These are phyloP conservation scores for Brasilioporus rufonigricans DNA, from an alignment of 768 basidiomycete species.

Conservation along the genomic window DNA sequence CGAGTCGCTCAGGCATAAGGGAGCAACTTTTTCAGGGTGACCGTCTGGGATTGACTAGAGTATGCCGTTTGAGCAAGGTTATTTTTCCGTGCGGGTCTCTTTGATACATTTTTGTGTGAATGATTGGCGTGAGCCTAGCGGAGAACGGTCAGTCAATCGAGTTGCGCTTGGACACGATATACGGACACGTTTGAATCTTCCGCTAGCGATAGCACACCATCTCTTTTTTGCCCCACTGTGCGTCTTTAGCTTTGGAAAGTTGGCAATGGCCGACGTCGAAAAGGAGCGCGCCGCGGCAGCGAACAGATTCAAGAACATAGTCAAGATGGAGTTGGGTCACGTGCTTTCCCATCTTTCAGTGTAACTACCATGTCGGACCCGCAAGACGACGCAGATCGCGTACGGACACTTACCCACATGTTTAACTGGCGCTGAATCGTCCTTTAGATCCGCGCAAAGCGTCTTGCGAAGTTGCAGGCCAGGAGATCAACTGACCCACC, in stretches of 20 bases:
- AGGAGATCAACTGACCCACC: slow-evolving; percentile 39
- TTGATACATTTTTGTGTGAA: slow-evolving; percentile 68
- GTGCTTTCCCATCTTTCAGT: slow-evolving; percentile 1
- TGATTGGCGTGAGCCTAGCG: slow-evolving; percentile 66
- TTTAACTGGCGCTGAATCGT: neutral
- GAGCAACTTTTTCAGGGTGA: slow-evolving; percentile 65
- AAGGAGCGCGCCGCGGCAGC: slow-evolving; percentile 42
- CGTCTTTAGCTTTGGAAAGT: slow-evolving; percentile 76
- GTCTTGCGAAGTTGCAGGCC: slow-evolving; percentile 79
- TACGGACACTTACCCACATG: slow-evolving; percentile 29
- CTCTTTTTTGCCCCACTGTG: slow-evolving; percentile 82
- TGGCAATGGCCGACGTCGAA: slow-evolving; percentile 53
- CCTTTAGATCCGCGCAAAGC: slow-evolving; percentile 83
- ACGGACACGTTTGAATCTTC: slow-evolving; percentile 74
- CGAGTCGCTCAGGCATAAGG: slow-evolving; percentile 54
- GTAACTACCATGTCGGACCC: slow-evolving; percentile 41
- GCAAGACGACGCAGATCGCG: slow-evolving; percentile 79
- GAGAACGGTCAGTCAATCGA: neutral
- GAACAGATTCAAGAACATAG: slow-evolving; percentile 26
- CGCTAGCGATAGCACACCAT: slow-evolving; percentile 69
- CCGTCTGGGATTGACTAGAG: slow-evolving; percentile 62
- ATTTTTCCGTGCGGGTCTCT: slow-evolving; percentile 65
- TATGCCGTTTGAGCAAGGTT: slow-evolving; percentile 63
- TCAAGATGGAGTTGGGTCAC: slow-evolving; percentile 23
- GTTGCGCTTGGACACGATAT: neutral